Evolutionary conservation across 129 eudicot genomes (phyloP).

Genomic region (Tagetes erecta): DNA sequence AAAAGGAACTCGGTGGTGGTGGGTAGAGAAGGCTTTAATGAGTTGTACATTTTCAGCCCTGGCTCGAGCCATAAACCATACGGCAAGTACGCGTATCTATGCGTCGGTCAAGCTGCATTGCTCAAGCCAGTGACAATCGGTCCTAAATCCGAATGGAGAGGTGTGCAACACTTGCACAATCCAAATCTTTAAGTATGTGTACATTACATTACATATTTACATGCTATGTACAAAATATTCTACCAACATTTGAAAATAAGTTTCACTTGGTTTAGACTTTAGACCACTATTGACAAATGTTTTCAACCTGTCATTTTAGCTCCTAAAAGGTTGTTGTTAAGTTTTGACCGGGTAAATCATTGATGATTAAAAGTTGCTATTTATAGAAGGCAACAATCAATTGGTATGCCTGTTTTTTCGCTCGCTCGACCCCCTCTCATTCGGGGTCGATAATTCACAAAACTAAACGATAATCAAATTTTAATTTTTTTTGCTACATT

Average conservation of each 20-base stretch:
- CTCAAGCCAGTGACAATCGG: slow-evolving; percentile 64
- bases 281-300: neutral
- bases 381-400: slow-evolving; percentile 23
- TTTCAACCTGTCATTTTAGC: slow-evolving; percentile 15
- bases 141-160: slow-evolving; percentile 73
- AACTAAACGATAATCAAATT: neutral
- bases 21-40: slow-evolving; percentile 66
- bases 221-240: slow-evolving; percentile 7
- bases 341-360: slow-evolving; percentile 23
- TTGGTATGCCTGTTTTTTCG: slow-evolving; percentile 26
- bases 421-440: neutral
- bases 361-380: slow-evolving; percentile 24
- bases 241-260: neutral
- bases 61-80: slow-evolving; percentile 72
- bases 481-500: neutral
- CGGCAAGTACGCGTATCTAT: slow-evolving; percentile 63
- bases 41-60: slow-evolving; percentile 80
- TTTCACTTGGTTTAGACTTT: neutral
- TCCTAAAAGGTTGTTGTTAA: slow-evolving; percentile 28
- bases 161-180: slow-evolving; percentile 57
- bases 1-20: slow-evolving; percentile 69
- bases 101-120: slow-evolving; percentile 74
- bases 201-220: slow-evolving; percentile 13
- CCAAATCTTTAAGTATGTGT: slow-evolving; percentile 57
- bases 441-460: slow-evolving; percentile 15